These are phyloP conservation scores for Zasmidium citrigriseum DNA, from an alignment of 2,329 filamentous ascomycete species.

Conservation along the genomic window DNA sequence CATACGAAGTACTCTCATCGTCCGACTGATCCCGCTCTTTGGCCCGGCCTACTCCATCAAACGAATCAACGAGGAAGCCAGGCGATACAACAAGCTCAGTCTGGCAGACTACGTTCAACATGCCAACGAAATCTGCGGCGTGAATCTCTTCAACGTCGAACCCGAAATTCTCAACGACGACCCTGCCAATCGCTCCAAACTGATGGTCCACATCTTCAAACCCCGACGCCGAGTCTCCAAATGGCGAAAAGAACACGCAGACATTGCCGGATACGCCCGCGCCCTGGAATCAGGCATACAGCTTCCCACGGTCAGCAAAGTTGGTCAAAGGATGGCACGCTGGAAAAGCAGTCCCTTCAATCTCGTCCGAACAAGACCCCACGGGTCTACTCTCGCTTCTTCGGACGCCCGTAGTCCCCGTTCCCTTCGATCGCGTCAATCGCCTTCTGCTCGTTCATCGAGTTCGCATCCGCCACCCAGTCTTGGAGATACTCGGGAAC, in stretches of 20 bases:
- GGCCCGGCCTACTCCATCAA: constrained; percentile 32
- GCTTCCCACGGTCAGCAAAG: neutral
- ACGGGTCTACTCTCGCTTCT: constrained; percentile 3
- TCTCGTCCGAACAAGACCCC: neutral
- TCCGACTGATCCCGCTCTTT: constrained; percentile 38
- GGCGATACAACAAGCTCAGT: constrained; percentile 23
- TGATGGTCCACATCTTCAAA: constrained; percentile 29
- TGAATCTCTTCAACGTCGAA: constrained; percentile 19
- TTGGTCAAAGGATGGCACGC: neutral
- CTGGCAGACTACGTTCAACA: constrained; percentile 32
- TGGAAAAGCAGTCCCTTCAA: constrained; percentile 25
- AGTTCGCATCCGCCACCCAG: constrained; percentile 54
- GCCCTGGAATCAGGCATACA: constrained; percentile 4
- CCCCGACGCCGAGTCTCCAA: constrained; percentile 6
- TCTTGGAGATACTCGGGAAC: constrained; percentile 64
- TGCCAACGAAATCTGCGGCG: constrained; percentile 33
- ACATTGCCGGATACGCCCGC: constrained; percentile 26
- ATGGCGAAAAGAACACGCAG: constrained; percentile 19
- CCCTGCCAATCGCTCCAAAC: constrained; percentile 8
- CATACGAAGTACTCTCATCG: constrained; percentile 24
- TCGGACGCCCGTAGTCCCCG: constrained; percentile 11
- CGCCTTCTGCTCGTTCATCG: constrained; percentile 36
- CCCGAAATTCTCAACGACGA: constrained; percentile 16
- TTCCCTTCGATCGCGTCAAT: constrained; percentile 34
- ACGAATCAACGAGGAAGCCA: constrained; percentile 22